A percentile compares a stretch with the other conserved stretches of the same genome.
Conservation (phyloP, 1,139 yeast genomes). For the Spencermartinsiella ligniputridi region DNA sequence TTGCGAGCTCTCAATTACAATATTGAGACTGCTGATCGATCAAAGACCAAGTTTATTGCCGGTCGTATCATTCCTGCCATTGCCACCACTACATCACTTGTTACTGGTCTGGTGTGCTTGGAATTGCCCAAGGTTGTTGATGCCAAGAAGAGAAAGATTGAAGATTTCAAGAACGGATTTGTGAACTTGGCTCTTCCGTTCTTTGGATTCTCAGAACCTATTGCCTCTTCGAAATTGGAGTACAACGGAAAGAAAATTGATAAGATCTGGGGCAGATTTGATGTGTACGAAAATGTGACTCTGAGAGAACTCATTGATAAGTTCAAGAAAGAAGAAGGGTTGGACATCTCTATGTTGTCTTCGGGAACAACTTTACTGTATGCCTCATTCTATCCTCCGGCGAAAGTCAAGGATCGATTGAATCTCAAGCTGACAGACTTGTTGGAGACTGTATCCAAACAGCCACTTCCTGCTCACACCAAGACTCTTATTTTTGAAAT, state of each 20-base stretch:
- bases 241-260: constrained; percentile 78
- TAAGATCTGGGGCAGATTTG: constrained; percentile 93
- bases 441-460: constrained; percentile 78
- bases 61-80: constrained; percentile 98
- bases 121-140: constrained; percentile 91
- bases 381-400: constrained; percentile 92
- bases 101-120: constrained; percentile 88
- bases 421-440: constrained; percentile 63
- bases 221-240: constrained; percentile 74
- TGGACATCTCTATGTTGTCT: constrained; percentile 86
- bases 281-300: constrained; percentile 71
- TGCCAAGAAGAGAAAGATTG: constrained; percentile 58
- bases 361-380: constrained; percentile 84
- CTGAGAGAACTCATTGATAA: constrained; percentile 69
- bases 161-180: constrained; percentile 90
- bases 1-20: constrained; percentile 90
- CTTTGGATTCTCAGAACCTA: constrained; percentile 95
- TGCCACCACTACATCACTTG: constrained; percentile 96
- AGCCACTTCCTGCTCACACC: constrained; percentile 71
- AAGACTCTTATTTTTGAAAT: constrained; percentile 80
- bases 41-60: constrained; percentile 69
- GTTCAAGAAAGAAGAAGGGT: constrained; percentile 76
- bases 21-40: constrained; percentile 55
- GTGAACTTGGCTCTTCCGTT: constrained; percentile 92
- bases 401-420: constrained; percentile 77